Conservation (phyloP, 2,329 filamentous ascomycete genomes). For the Fusarium gaditjirri region DNA sequence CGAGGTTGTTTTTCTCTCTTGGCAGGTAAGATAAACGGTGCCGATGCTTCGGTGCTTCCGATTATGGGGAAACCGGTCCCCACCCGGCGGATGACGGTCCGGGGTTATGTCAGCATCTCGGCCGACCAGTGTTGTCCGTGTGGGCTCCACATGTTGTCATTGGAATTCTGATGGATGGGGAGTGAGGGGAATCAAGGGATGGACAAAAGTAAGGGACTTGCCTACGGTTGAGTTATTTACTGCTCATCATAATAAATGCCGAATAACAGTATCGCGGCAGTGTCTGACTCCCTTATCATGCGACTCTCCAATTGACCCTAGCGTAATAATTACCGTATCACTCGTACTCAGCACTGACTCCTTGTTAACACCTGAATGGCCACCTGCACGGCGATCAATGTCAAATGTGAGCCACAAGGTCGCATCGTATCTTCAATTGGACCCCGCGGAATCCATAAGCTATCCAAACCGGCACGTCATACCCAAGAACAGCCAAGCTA, state of each 20-base stretch:
- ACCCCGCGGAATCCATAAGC: slow-evolving; percentile 21
- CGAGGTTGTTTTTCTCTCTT: slow-evolving; percentile 11
- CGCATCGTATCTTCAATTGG: slow-evolving; percentile 19
- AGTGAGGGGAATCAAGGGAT: background rate
- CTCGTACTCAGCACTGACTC: background rate
- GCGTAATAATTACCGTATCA: slow-evolving; percentile 2
- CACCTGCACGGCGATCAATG: slow-evolving; percentile 8
- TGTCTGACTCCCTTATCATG: background rate
- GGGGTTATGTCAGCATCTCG: slow-evolving; percentile 29
- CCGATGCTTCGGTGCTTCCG: slow-evolving; percentile 25
- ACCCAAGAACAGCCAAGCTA: slow-evolving; percentile 16
- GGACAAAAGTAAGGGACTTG: background rate
- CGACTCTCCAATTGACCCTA: background rate
- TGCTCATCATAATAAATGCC: background rate
- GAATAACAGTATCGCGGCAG: background rate
- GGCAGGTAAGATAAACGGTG: slow-evolving; percentile 19
- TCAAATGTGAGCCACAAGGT: slow-evolving; percentile 18
- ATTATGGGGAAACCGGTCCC: slow-evolving; percentile 20
- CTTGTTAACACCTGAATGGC: slow-evolving; percentile 13
- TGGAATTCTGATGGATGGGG: slow-evolving; percentile 23
- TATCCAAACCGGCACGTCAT: slow-evolving; percentile 34
- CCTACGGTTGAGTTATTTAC: background rate
- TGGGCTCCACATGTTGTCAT: slow-evolving; percentile 13
- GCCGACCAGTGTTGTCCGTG: slow-evolving; percentile 36
- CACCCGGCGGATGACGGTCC: slow-evolving; percentile 1